Percentiles rank a stretch among this genome's conserved stretches.
Evolutionary conservation across 768 basidiomycete species (phyloP).

Genomic region (Psilocybe subaeruginosa): DNA sequence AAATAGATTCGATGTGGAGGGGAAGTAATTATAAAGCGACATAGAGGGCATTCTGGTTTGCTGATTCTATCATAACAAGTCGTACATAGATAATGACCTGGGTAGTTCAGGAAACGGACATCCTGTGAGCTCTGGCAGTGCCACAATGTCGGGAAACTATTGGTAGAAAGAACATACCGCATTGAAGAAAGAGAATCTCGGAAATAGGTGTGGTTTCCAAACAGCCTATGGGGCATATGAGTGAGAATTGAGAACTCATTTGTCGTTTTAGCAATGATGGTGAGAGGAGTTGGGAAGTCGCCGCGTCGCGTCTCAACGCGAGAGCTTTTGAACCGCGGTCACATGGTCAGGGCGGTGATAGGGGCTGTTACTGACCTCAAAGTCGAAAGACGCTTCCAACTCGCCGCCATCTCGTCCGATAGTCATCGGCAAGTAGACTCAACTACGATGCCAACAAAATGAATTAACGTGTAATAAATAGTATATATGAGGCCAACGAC

Average conservation of each 20-base stretch:
- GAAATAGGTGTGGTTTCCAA: not conserved
- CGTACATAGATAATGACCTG: conserved; percentile 5
- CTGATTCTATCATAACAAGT: not conserved
- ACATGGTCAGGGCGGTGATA: too few species aligned
- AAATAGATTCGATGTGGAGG: conserved; percentile 4
- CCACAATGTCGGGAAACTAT: too few species aligned
- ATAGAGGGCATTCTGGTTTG: not conserved
- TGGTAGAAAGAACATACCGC: not conserved
- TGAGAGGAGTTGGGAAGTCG: not conserved
- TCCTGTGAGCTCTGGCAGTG: not conserved
- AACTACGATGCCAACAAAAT: too few species aligned
- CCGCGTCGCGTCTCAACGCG: too few species aligned
- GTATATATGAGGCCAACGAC: too few species aligned
- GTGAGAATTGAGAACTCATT: not conserved
- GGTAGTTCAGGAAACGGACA: not conserved
- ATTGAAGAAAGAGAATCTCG: conserved; percentile 8
- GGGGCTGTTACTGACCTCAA: too few species aligned
- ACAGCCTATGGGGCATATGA: not conserved
- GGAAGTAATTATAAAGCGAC: not conserved
- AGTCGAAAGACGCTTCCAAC: too few species aligned
- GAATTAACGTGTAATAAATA: not conserved
- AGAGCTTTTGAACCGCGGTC: too few species aligned
- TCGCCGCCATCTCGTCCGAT: too few species aligned
- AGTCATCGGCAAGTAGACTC: too few species aligned
- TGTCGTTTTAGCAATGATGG: not conserved